A percentile compares a stretch with the other conserved stretches of the same genome.
Conservation (phyloP, 1,284 basidiomycete species). For the Calocybe gambosa region DNA sequence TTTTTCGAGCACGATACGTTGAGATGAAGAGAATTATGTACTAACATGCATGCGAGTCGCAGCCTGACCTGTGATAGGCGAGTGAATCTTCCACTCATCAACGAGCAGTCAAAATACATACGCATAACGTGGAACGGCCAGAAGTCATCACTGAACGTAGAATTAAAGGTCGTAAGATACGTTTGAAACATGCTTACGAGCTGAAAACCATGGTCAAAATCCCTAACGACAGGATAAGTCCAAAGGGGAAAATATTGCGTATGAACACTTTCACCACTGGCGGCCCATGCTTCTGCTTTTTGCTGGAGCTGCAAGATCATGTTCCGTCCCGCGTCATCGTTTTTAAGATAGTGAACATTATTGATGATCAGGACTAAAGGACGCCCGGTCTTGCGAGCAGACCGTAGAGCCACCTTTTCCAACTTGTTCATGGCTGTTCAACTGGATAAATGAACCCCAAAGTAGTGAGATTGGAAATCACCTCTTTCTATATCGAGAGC, state of each 20-base stretch:
- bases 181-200: conserved; percentile 40
- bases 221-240: conserved; percentile 32
- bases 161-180: conserved; percentile 5
- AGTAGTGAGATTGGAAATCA: conserved; percentile 20
- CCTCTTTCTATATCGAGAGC: conserved; percentile 80
- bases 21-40: conserved; percentile 5
- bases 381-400: conserved; percentile 47
- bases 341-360: conserved; percentile 74
- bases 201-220: conserved; percentile 77
- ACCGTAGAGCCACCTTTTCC: conserved; percentile 77
- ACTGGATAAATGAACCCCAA: neutral
- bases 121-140: conserved; percentile 71
- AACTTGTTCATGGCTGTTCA: conserved; percentile 71
- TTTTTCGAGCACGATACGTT: neutral
- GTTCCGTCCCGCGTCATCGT: conserved; percentile 71
- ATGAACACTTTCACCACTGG: conserved; percentile 49
- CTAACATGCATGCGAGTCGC: conserved; percentile 68
- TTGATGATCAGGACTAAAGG: conserved; percentile 78
- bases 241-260: neutral
- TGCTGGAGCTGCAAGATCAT: conserved; percentile 81
- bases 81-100: neutral
- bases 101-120: conserved; percentile 26
- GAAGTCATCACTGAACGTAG: conserved; percentile 57
- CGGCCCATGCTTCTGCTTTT: conserved; percentile 79
- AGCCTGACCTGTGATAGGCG: conserved; percentile 46